phyloP scores from a whole-genome alignment of 2,329 filamentous ascomycete genomes.

The Monosporascus sp. region DNA sequence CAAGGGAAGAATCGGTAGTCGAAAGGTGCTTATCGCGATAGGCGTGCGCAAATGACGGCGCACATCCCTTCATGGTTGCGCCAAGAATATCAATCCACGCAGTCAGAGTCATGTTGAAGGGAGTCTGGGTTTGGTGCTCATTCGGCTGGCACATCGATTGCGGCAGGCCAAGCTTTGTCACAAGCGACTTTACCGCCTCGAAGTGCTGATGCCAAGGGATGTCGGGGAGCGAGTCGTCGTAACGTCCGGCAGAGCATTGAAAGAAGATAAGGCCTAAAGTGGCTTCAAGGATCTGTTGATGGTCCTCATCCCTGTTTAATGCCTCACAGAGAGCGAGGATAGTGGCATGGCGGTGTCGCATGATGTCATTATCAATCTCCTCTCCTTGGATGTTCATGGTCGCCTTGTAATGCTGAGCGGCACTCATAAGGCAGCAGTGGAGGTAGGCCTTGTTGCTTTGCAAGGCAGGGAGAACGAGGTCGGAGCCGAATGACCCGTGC shows the following conservation, averaged over 20 bases:
- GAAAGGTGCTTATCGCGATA: constrained; percentile 92
- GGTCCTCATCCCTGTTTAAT: constrained; percentile 72
- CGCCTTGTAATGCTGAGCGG: constrained; percentile 86
- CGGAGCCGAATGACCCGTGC: constrained; percentile 72
- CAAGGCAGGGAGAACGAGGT: constrained; percentile 80
- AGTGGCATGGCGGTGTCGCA: constrained; percentile 84
- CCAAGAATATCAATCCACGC: constrained; percentile 97
- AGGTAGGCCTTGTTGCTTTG: constrained; percentile 90
- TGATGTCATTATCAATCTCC: constrained; percentile 82
- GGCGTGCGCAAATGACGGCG: constrained; percentile 86
- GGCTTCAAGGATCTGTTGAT: constrained; percentile 84
- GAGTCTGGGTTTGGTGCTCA: constrained; percentile 58
- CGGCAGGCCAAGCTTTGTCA: constrained; percentile 78
- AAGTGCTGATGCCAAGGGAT: constrained; percentile 98
- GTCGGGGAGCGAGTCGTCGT: constrained; percentile 79
- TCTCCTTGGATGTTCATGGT: constrained; percentile 62
- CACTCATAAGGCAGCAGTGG: constrained; percentile 90
- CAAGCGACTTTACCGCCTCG: constrained; percentile 79
- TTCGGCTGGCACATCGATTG: constrained; percentile 57
- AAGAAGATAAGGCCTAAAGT: constrained; percentile 95
- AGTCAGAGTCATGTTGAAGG: constrained; percentile 93
- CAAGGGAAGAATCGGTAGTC: constrained; percentile 53
- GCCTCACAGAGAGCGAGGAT: constrained; percentile 82
- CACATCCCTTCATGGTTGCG: constrained; percentile 81
- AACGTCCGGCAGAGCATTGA: constrained; percentile 83